Base-by-base conservation (phyloP, 495 filamentous ascomycete genomes). In the Neurospora tetraspora region DNA sequence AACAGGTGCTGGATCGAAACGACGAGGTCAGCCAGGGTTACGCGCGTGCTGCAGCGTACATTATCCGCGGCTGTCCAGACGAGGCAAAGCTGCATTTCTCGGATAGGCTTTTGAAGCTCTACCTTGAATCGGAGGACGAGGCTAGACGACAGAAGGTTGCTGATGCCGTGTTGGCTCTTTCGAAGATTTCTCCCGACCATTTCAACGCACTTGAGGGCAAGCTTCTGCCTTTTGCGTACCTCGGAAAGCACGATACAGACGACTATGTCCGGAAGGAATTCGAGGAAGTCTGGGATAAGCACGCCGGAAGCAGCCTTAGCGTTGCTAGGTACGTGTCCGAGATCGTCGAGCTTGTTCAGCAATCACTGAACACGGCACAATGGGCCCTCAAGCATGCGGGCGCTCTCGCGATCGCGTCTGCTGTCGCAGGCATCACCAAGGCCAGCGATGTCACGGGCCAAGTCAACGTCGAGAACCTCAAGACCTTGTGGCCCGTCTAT, bases 371-470 rank as follows among this genome's bases (percentile, higher is more conserved):
- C 5, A 93, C 93, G 9, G 86, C 91, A 4, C 91, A 91, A 76
- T 98, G 96, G 96, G 89, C 89, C 8, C 88, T 97, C 34, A 96
- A 94, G 79, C 95, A 98, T 76, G 91, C 93, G 5, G 91, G 92
- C 14, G 93, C 96, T 31, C 86, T 94, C 47, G 88, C 93, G 2
- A 86, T 93, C 31, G 93, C 93, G 8, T 90, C 93, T 69, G 88
- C 89, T n/a, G 87, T 92, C 31, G 86, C 81, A 37, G 89, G 88
- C 8, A 81, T 90, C 27, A 88, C 88, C 39, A 81, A 78, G 14
- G 80, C 78, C 2, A 79, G 74, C 37, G 81, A 81, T 18, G 79
- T 82, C 61, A 78, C 76, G 8, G 83, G 82, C 0, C 87, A 90
- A 71, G 85, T 93, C 20, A 82, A 80, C 71, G 78, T 78, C 14